phyloP scores from a whole-genome alignment of 2,329 filamentous ascomycete species.

The Phialemonium atrogriseum region DNA sequence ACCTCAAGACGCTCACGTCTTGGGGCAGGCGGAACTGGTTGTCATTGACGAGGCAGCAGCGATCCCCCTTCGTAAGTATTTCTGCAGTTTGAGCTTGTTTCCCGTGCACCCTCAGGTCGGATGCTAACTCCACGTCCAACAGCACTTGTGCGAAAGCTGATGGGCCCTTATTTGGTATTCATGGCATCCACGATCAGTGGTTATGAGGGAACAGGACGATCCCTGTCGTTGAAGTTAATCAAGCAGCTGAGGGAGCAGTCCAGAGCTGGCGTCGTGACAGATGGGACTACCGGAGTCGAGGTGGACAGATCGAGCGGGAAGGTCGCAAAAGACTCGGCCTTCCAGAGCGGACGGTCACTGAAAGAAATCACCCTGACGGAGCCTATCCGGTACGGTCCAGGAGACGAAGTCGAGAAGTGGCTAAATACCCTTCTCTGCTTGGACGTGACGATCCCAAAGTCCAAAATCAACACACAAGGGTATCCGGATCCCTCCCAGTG shows the following conservation, averaged over 20 bases:
- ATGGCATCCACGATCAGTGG: constrained; percentile 99
- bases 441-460: constrained; percentile 79
- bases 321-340: constrained; percentile 52
- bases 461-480: constrained; percentile 63
- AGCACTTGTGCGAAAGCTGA: constrained; percentile 84
- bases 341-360: constrained; percentile 64
- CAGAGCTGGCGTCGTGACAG: constrained; percentile 48
- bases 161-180: constrained; percentile 95
- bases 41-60: constrained; percentile 98
- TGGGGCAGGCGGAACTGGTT: constrained; percentile 89
- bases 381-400: constrained; percentile 88
- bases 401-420: constrained; percentile 92
- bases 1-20: constrained; percentile 87
- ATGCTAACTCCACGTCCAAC: too few relatives aligned
- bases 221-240: constrained; percentile 90
- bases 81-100: too few relatives aligned
- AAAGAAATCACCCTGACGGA: constrained; percentile 89
- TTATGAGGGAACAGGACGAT: constrained; percentile 94
- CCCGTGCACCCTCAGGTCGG: too few relatives aligned
- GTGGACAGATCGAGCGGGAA: constrained; percentile 76
- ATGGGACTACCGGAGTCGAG: constrained; percentile 49
- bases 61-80: constrained; percentile 88
- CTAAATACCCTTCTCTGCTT: constrained; percentile 89
- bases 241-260: constrained; percentile 95
- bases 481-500: constrained; percentile 88